These are phyloP conservation scores for Fusarium pininemorale DNA, from an alignment of 2,329 filamentous ascomycete genomes.

Conservation along the genomic window DNA sequence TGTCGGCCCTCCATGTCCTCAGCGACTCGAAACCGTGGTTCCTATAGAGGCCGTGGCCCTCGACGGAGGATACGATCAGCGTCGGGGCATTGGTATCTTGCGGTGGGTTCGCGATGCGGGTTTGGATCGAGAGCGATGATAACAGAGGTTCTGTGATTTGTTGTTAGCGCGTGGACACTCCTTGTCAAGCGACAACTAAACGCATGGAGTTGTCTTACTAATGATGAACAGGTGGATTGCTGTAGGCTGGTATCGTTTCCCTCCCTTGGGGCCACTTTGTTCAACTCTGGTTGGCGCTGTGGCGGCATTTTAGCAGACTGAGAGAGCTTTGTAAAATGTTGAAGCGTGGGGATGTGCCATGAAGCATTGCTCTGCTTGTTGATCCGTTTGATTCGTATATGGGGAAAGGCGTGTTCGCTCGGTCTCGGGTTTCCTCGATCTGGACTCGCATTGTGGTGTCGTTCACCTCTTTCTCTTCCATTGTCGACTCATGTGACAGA, in stretches of 20 bases:
- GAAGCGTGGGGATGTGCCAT: not conserved
- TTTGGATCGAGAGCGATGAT: not conserved
- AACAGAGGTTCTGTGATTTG: accelerated
- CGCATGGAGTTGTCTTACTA: not conserved
- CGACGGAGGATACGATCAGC: too few species aligned
- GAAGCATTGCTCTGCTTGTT: not conserved
- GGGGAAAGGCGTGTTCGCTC: not conserved
- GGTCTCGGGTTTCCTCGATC: not conserved
- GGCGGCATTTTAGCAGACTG: accelerated
- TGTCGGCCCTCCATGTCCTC: too few species aligned
- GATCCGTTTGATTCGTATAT: accelerated
- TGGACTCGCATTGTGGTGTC: not conserved
- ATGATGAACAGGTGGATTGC: not conserved
- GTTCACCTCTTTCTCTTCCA: not conserved
- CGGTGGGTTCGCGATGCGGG: accelerated
- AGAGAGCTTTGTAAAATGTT: not conserved
- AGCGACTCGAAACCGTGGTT: too few species aligned
- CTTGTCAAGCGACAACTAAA: not conserved
- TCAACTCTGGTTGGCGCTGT: accelerated
- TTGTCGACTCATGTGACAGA: accelerated
- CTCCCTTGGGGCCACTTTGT: not conserved
- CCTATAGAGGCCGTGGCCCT: too few species aligned
- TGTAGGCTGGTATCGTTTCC: accelerated
- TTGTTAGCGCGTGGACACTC: not conserved
- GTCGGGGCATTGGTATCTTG: not conserved